Percentiles rank a stretch among this genome's conserved stretches.
phyloP scores from a whole-genome alignment of 2,329 filamentous ascomycete species.

The Aspergillus proliferans region DNA sequence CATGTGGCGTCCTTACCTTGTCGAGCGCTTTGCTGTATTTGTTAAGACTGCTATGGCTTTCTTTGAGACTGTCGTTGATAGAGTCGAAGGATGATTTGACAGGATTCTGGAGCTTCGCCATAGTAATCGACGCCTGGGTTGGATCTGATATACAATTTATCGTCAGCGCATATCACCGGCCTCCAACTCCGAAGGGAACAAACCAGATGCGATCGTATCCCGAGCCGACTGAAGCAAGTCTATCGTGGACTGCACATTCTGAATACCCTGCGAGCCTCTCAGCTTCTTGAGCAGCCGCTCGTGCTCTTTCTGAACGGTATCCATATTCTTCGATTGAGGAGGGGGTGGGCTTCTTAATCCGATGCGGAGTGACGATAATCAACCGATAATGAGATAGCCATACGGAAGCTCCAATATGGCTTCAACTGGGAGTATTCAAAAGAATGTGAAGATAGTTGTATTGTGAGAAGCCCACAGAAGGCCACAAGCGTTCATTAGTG shows the following conservation, averaged over 20 bases:
- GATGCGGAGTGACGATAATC: slow-evolving; percentile 20
- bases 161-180: background rate
- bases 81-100: slow-evolving; percentile 74
- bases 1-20: slow-evolving; percentile 49
- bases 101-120: slow-evolving; percentile 80
- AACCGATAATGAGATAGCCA: slow-evolving; percentile 17
- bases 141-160: slow-evolving; percentile 47
- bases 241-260: slow-evolving; percentile 78
- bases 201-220: slow-evolving; percentile 66
- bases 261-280: slow-evolving; percentile 63
- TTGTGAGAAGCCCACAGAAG: background rate
- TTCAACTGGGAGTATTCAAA: background rate
- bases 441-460: background rate
- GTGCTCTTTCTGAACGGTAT: slow-evolving; percentile 66
- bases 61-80: slow-evolving; percentile 74
- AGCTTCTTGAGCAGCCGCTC: slow-evolving; percentile 63
- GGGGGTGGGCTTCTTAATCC: slow-evolving; percentile 8
- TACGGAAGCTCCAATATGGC: slow-evolving; percentile 8
- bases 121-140: slow-evolving; percentile 62
- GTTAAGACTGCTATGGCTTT: slow-evolving; percentile 73
- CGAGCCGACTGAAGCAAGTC: slow-evolving; percentile 67
- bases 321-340: slow-evolving; percentile 41
- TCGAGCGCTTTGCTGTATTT: slow-evolving; percentile 81
- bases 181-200: slow-evolving; percentile 15
- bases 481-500: background rate